Percentiles rank a stretch among this genome's conserved stretches.
These are phyloP conservation scores for Tylopilus orsonianus DNA, from an alignment of 1,284 basidiomycete species.

Conservation along the genomic window DNA sequence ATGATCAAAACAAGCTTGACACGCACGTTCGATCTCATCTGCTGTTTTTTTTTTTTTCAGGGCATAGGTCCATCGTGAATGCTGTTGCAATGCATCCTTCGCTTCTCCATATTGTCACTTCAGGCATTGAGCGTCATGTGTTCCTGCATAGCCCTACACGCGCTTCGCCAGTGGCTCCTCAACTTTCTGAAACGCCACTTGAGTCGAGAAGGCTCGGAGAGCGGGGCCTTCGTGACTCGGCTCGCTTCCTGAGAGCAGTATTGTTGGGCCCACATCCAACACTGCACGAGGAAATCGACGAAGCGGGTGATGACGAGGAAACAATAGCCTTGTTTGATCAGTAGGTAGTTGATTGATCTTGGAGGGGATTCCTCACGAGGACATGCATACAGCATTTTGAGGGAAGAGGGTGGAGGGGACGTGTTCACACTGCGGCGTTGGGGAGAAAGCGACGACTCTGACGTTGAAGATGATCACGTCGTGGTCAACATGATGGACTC, in stretches of 20 bases:
- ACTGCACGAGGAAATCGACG: constrained; percentile 33
- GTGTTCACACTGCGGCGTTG: constrained; percentile 45
- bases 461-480: constrained; percentile 25
- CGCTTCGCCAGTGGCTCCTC: constrained; percentile 47
- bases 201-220: constrained; percentile 46
- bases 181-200: constrained; percentile 43
- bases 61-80: constrained; percentile 76
- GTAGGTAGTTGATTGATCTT: constrained; percentile 36
- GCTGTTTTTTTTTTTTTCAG: constrained; percentile 32
- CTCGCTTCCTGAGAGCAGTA: constrained; percentile 37
- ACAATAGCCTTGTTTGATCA: constrained; percentile 51
- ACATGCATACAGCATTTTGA: constrained; percentile 40
- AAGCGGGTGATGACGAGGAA: constrained; percentile 38
- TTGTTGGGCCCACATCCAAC: constrained; percentile 27
- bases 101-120: constrained; percentile 62
- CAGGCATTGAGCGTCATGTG: constrained; percentile 70
- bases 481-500: constrained; percentile 29
- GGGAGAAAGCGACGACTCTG: constrained; percentile 28
- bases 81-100: constrained; percentile 68
- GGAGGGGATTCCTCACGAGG: constrained; percentile 6
- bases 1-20: constrained; percentile 3
- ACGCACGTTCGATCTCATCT: constrained; percentile 6
- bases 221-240: constrained; percentile 31
- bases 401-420: constrained; percentile 49
- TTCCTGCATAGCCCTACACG: constrained; percentile 65